Evolutionary conservation across 441 rosid genomes (phyloP), one percentile per base, ranked within the genome.

Genomic region (Dalechampia spathulata): DNA sequence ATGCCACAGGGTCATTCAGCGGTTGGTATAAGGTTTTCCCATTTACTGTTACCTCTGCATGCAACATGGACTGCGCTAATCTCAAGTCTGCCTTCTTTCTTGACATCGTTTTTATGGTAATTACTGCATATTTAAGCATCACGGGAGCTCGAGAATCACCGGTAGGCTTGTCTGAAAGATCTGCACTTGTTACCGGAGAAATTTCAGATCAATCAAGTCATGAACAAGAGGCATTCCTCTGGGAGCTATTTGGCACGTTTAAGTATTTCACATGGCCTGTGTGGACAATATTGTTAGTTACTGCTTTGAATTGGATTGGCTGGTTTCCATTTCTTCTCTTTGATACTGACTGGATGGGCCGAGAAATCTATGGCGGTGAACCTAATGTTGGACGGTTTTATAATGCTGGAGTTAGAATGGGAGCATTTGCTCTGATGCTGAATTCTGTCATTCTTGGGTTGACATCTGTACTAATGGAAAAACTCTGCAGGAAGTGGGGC

Each of bases 311-410:
- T 66, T 93, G 99, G 97, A 74, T 85, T 49, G 93, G 97, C 64
- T 90, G 99, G 97, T 90, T 93, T 79, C 99, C 99, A n/a, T 87
- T n/a, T n/a, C n/a, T n/a, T n/a, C n/a, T n/a, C n/a, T n/a, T n/a
- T n/a, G n/a, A n/a, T n/a, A n/a, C n/a, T 60, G 97, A 93, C 67
- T 93, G 96, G 96, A 83, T 90, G 95, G 97, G 99, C 54, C 74
- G 97, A 69, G 96, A 93, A 80, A 82, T 87, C 41, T 93, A 80
- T 32, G 87, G 99, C 20, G 96, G 96, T 37, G 55, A 77, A 62
- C 99, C 97, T 39, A 86, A 87, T 71, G 71, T 65, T 65, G 97
- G 96, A 60, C 58, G 43, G 40, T 62, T 40, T 49, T 93, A 93
- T 57, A 77, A 64, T 64, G 20, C 55, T 40, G 96, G 99, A 55